Base-by-base conservation (phyloP, 208 protist genomes). In the Acanthamoeba lugdunensis region DNA sequence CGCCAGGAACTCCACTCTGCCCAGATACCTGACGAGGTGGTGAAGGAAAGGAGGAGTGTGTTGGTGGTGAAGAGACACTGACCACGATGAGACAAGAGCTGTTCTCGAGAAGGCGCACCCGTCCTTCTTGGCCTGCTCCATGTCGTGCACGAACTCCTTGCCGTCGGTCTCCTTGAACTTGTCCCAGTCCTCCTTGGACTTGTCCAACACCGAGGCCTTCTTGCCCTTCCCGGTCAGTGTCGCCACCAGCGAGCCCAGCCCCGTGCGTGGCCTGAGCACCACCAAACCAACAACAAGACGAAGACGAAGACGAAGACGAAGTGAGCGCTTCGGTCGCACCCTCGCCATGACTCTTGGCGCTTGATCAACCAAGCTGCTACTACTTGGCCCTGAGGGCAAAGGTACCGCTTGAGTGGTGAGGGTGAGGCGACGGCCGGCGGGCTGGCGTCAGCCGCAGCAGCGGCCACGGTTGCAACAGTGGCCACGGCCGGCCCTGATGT, bases 161-260 rank as follows among this genome's bases (percentile, higher is more conserved):
- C 85, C 85, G 9, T 91, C 85, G 56, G 58, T 91, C 50, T 91
- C 85, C 65, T 91, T 91, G 65, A 91, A 91, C 21, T 91, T 67
- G 50, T 33, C 45, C 85, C 85, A 91, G 41, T 91, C 28, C 41
- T 75, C 48, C 33, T 75, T 69, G 37, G 85, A 91, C 37, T 91
- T 25, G 85, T 69, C n/a, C 56, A 91, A 50, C 9, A 91, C 85
- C 18, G 85, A 91, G 13, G 52, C 85, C 50, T 91, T 91, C 50
- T 91, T 91, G 25, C 45, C 65, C 85, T 91, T 91, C 30, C 61
- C 52, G n/a, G 85, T 77, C 18, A 91, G 85, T 13, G 50, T 28
- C 16, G 85, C 52, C 61, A 91, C 85, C 85, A 91, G 85, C 65
- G 85, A 71, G 23, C 50, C 58, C 65, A 91, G 48, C 28, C 25